Evolutionary conservation across 352 stramenopile species (phyloP).

Genomic region (Globisporangium recalcitrans): DNA sequence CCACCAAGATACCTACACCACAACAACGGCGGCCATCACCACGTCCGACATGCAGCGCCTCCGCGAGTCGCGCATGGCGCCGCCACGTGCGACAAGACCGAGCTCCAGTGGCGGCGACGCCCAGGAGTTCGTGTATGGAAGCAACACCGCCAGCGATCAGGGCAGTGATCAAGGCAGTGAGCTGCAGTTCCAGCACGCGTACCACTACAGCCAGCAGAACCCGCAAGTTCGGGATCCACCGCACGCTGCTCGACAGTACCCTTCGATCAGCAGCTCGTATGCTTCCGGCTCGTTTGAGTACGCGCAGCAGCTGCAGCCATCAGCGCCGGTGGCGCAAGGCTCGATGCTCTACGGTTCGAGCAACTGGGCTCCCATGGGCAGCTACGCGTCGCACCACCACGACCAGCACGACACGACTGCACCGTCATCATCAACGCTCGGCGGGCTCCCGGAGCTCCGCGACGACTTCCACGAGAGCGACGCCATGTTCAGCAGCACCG

Average conservation of each 20-base stretch:
- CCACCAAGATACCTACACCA: not conserved
- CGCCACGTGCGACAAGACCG: not conserved
- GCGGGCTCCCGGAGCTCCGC: not conserved
- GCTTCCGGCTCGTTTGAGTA: not conserved
- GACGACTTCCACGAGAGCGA: slow-evolving; percentile 3
- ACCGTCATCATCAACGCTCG: not conserved
- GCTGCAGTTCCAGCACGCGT: not conserved
- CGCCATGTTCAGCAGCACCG: not conserved
- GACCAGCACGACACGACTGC: not conserved
- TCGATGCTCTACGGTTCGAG: not conserved
- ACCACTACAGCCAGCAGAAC: not conserved
- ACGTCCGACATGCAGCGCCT: slow-evolving; percentile 11
- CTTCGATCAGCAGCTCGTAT: not conserved
- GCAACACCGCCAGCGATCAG: not conserved
- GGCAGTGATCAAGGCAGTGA: too few species aligned
- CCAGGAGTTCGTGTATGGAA: not conserved
- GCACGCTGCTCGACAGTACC: not conserved
- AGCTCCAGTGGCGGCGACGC: not conserved
- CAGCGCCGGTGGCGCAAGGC: not conserved
- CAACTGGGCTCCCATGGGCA: not conserved
- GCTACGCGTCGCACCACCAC: not conserved
- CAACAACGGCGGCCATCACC: slow-evolving; percentile 2
- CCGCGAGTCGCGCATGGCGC: slow-evolving; percentile 3
- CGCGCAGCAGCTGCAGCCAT: not conserved
- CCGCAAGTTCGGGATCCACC: not conserved